A percentile compares a stretch with the other conserved stretches of the same genome.
These are phyloP conservation scores for Wallacemonas sp. DNA, from an alignment of 208 protist genomes.

Conservation along the genomic window DNA sequence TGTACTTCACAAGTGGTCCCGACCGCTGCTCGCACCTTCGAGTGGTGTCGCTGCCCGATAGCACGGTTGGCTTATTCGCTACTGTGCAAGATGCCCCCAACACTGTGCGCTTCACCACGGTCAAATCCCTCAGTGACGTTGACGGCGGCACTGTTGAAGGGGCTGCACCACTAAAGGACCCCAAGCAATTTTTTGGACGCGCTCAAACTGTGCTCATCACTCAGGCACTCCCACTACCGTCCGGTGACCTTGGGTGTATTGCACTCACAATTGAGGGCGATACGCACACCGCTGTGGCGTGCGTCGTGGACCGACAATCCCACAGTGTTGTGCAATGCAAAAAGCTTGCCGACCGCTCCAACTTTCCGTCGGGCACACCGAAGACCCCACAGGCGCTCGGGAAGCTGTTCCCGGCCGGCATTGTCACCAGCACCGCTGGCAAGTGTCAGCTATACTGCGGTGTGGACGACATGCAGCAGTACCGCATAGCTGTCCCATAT, in stretches of 20 bases:
- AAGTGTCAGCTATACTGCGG: slow-evolving; percentile 6
- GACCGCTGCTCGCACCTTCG: background rate
- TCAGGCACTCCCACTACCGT: background rate
- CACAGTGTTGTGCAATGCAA: background rate
- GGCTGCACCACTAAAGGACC: slow-evolving; percentile 5
- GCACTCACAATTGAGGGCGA: background rate
- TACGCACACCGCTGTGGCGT: background rate
- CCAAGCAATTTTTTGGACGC: background rate
- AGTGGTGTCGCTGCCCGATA: background rate
- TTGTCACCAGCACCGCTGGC: background rate
- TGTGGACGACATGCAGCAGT: background rate
- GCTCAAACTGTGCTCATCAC: background rate
- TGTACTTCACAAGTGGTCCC: slow-evolving; percentile 13
- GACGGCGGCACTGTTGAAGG: slow-evolving; percentile 7
- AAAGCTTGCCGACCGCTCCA: background rate
- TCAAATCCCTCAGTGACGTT: background rate
- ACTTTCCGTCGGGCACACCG: background rate
- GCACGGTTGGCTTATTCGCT: background rate
- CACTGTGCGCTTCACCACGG: background rate
- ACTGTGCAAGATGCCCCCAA: background rate
- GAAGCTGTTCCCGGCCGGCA: slow-evolving; percentile 3
- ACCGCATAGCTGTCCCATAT: background rate
- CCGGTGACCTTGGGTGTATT: background rate
- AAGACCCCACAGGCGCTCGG: background rate
- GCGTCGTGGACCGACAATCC: background rate